These are phyloP conservation scores for Candida hispaniensis DNA, from an alignment of 805 yeast genomes.

Conservation along the genomic window DNA sequence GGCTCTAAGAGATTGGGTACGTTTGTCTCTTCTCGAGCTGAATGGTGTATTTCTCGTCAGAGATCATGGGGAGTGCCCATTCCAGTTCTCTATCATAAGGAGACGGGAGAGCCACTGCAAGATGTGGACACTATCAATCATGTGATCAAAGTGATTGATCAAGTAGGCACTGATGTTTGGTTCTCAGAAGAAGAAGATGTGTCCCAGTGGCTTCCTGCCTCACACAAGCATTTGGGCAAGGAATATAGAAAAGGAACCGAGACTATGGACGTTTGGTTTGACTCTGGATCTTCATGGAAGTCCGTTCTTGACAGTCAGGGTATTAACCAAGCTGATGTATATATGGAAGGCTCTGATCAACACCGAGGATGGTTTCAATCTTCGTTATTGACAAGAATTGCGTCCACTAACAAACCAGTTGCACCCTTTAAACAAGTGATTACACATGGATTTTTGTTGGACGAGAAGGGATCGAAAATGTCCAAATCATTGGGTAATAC, in stretches of 20 bases:
- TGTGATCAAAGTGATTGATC: conserved; percentile 45
- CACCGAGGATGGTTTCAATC: conserved; percentile 99
- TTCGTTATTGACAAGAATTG: conserved; percentile 65
- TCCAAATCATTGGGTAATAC: conserved; percentile 86
- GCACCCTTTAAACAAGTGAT: conserved; percentile 69
- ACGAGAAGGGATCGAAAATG: conserved; percentile 80
- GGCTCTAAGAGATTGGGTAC: conserved; percentile 63
- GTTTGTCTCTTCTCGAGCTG: conserved; percentile 67
- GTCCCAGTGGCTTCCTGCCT: conserved; percentile 62
- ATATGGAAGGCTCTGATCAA: conserved; percentile 95
- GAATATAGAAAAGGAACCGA: conserved; percentile 60
- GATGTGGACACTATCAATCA: conserved; percentile 45
- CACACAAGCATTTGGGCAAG: conserved; percentile 33
- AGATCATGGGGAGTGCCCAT: conserved; percentile 98
- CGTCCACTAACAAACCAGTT: conserved; percentile 26
- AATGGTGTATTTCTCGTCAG: conserved; percentile 97
- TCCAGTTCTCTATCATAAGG: conserved; percentile 62
- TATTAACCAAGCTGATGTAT: conserved; percentile 54
- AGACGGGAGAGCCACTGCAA: conserved; percentile 54
- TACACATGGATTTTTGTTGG: conserved; percentile 91
- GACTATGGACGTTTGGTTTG: conserved; percentile 99
- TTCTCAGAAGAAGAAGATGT: conserved; percentile 48
- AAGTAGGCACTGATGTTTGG: conserved; percentile 72
- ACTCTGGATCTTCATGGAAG: conserved; percentile 88
- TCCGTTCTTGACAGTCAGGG: conserved; percentile 29